A percentile compares a stretch with the other conserved stretches of the same genome.
phyloP scores from a whole-genome alignment of 768 basidiomycete genomes.

The Pleurotus giganteus region DNA sequence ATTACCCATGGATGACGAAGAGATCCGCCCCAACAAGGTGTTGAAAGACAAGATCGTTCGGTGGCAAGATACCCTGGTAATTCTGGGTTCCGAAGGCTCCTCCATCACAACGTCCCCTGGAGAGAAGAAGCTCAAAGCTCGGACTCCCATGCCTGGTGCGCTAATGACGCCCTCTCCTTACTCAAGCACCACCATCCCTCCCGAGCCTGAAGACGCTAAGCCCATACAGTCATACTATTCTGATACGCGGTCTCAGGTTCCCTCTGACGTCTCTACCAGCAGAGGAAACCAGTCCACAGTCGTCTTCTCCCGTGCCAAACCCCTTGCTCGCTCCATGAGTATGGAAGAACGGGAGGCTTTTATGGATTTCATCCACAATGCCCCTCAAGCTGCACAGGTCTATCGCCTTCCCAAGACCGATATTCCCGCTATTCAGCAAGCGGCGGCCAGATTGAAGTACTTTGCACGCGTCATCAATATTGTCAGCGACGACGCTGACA shows the following conservation, averaged over 20 bases:
- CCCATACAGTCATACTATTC: constrained; percentile 15
- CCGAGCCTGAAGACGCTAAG: neutral
- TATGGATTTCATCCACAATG: constrained; percentile 39
- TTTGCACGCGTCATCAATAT: constrained; percentile 36
- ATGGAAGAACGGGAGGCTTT: constrained; percentile 50
- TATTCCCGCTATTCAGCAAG: constrained; percentile 34
- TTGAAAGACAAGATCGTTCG: constrained; percentile 32
- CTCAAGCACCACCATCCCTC: constrained; percentile 27
- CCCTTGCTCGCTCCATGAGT: constrained; percentile 51
- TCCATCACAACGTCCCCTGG: neutral
- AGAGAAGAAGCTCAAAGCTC: constrained; percentile 22
- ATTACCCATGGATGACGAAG: constrained; percentile 27
- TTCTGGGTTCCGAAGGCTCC: constrained; percentile 16
- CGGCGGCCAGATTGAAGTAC: constrained; percentile 44
- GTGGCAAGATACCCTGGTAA: constrained; percentile 29
- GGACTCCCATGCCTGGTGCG: constrained; percentile 56
- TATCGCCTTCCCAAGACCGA: constrained; percentile 47
- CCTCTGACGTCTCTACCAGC: constrained; percentile 15
- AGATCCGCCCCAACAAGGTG: constrained; percentile 20
- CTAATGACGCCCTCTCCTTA: constrained; percentile 48
- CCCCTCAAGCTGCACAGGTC: constrained; percentile 42
- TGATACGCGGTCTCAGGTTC: constrained; percentile 13
- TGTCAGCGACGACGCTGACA: constrained; percentile 22
- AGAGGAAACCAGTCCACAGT: constrained; percentile 6
- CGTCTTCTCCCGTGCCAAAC: constrained; percentile 17